Evolutionary conservation across 768 basidiomycete genomes (phyloP), one percentile per base, ranked within the genome.

Genomic region (Leccinellum rugosiceps): DNA sequence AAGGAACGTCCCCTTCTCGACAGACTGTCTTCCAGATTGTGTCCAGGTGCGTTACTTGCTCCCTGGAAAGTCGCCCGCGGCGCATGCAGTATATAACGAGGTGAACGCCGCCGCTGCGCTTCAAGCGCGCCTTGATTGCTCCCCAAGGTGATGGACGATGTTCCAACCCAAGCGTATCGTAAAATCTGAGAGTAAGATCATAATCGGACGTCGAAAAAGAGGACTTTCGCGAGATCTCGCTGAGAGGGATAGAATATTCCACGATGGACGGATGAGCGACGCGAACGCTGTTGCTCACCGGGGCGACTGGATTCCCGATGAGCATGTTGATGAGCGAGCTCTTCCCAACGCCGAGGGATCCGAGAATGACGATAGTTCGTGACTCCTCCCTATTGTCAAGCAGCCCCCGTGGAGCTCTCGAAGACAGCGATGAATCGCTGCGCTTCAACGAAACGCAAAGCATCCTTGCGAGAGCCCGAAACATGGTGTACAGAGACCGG

Each of bases 321-420:
- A 79, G 54, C 68, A 78, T 67, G 60, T 79, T 79, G 43, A 78
- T 58, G 32, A 77, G 65, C 7, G 75, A 74, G 61, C 78, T 77
- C 58, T 78, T 78, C 10, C 72, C 72, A 25, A 62, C 50, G 32
- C 77, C 68, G 14, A 68, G 55, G 19, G 66, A 63, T n/a, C 67
- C 68, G 28, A 69, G 57, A 49, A 68, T 21, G 53, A 68, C 21
- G 2, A 70, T 54, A 14, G 63, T 63, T 43, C 41, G 51, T 21
- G 44, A 62, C 10, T 47, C 31, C 43, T 60, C 59, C 25, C 2
- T 26, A 26, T 43, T 19, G 11, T n/a, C 15, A 11, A n/a, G 15
- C 19, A 57, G 53, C 63, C 64, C 53, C 56, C 23, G 53, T 47
- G 21, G 49, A 25, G 43, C 14, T 13, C 31, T 1, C 1, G 32